A percentile compares a stretch with the other conserved stretches of the same genome.
Evolutionary conservation across 345 rosid species (phyloP).

Genomic region (Anastatica hierochuntica): DNA sequence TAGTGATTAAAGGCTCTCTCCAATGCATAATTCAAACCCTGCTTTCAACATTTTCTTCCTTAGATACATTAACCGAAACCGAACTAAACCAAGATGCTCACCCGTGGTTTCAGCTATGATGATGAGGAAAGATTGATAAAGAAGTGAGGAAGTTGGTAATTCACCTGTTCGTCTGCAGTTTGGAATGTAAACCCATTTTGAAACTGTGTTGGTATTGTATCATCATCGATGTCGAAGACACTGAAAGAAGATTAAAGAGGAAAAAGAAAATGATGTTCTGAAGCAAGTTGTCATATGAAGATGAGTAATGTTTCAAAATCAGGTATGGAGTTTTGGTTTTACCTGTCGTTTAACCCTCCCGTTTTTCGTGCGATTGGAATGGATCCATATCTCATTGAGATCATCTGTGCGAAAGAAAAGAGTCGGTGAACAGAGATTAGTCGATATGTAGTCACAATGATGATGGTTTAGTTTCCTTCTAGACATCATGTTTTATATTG

Average conservation of each 20-base stretch:
- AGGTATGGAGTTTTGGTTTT: constrained; percentile 2
- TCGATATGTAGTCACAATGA: neutral
- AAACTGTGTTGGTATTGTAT: constrained; percentile 53
- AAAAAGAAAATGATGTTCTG: neutral
- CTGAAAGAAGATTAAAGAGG: constrained; percentile 26
- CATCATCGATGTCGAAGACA: constrained; percentile 81
- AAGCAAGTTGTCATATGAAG: too few relatives aligned
- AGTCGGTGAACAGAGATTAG: neutral
- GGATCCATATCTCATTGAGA: constrained; percentile 88
- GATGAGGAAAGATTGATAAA: too few relatives aligned
- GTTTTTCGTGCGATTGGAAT: constrained; percentile 83
- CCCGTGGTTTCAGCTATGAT: neutral
- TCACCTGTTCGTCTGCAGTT: constrained; percentile 76
- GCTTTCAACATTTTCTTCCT: constrained; percentile 13
- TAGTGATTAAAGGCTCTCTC: constrained; percentile 63
- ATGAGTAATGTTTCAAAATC: too few relatives aligned
- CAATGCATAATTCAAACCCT: constrained; percentile 60
- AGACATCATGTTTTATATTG: neutral
- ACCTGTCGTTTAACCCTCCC: constrained; percentile 95
- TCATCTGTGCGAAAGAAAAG: constrained; percentile 49
- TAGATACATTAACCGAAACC: too few relatives aligned
- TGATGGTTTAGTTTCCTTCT: constrained; percentile 1
- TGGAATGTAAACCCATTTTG: constrained; percentile 68
- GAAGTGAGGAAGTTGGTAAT: neutral
- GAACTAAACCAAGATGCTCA: too few relatives aligned